Evolutionary conservation across 73 alveolate genomes (phyloP).

Genomic region (Tetrahymena borealis): DNA sequence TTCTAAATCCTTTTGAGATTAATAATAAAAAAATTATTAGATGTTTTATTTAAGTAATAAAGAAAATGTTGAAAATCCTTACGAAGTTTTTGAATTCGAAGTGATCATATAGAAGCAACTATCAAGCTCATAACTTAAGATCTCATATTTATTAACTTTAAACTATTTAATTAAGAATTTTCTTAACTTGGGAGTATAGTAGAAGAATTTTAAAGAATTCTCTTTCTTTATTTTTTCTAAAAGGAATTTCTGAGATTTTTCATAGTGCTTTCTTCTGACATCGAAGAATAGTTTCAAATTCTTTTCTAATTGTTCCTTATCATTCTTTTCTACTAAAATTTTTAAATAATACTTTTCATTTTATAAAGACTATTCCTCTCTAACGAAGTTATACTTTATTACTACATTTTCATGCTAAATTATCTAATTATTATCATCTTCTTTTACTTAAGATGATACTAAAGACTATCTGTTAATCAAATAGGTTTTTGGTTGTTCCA

Average conservation of each 20-base stretch:
- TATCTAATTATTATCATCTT: neutral
- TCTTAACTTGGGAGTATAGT: neutral
- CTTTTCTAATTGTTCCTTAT: neutral
- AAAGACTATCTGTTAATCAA: neutral
- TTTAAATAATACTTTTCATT: neutral
- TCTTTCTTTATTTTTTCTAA: neutral
- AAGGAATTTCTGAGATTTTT: neutral
- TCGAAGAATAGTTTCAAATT: neutral
- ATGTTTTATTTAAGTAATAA: neutral
- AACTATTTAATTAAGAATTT: neutral
- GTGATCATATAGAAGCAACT: neutral
- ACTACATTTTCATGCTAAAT: neutral
- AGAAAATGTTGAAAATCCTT: neutral
- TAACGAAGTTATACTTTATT: neutral
- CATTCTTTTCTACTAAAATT: neutral
- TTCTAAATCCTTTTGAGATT: no score
- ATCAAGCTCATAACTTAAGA: neutral
- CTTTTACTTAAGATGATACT: neutral
- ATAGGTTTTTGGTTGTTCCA: neutral
- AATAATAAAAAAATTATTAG: no score
- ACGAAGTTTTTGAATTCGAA: neutral
- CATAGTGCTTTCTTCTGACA: neutral
- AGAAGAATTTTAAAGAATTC: neutral
- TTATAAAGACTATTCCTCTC: neutral
- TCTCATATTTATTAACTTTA: neutral